Base-by-base conservation (phyloP, 2,329 filamentous ascomycete species). In the Aspergillus pseudonomiae region DNA sequence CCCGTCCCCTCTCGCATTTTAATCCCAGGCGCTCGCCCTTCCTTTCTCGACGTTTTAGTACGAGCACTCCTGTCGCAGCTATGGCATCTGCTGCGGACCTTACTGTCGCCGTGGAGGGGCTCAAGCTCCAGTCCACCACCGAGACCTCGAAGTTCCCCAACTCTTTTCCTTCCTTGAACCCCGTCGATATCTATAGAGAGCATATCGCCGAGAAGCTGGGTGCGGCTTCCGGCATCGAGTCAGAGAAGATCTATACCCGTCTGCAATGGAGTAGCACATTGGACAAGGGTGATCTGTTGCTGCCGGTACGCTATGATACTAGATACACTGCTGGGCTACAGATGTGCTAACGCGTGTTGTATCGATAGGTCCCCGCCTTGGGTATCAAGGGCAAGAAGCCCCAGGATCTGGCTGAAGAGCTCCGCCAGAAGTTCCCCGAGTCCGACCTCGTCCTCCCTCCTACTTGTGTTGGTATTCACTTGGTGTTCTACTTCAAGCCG, bases 401-500 rank as follows among this genome's bases (percentile, higher is more conserved):
- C 41, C 79, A 84, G 59, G 85, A 85, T 58, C 78, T 86, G 46
- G 82, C 84, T 45, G 78, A 82, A 68, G 84, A 88, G 71, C 79
- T 89, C 64, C 83, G 78, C 24, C 80, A 84, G 41, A 78, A 86
- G 73, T 88, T 88, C 70, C 84, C 85, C 41, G 82, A 84, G 53
- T 86, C 85, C 56, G 84, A 86, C 32, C 80, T 89, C 32, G 80
- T 89, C 65, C 79, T 83, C 65, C 82, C 82, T 62, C 87, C 88
- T 2, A 79, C 80, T 32, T 79, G 82, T 24, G 82, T 84, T 57
- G 88, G 87, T 64, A 83, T 85, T 11, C 88, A 88, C 66, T 78
- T 91, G 14, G 84, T 85, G 60, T 89, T 91, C 78, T 88, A 89
- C 77, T 90, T 89, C 82, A 86, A 87, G 71, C 81, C 86, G 0